phyloP scores from a whole-genome alignment of 1,284 basidiomycete species.

The Ganoderma lingzhi region DNA sequence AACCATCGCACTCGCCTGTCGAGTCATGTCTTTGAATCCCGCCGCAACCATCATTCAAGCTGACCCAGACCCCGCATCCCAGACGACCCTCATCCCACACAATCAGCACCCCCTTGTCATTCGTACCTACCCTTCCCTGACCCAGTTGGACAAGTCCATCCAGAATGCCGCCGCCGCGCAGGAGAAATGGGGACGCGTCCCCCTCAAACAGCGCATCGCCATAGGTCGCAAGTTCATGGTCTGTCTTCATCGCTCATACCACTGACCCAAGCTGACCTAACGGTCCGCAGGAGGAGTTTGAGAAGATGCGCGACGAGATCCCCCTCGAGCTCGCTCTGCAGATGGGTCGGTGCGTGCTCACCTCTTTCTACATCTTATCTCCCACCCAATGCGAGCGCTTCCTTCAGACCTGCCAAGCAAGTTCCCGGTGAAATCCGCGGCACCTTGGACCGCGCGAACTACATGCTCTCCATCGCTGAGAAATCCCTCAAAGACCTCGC shows the following conservation, averaged over 20 bases:
- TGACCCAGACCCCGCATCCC: slow-evolving; percentile 39
- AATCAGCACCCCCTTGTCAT: slow-evolving; percentile 66
- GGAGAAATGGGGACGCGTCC: slow-evolving; percentile 73
- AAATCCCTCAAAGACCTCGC: slow-evolving; percentile 79
- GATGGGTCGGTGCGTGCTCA: slow-evolving; percentile 73
- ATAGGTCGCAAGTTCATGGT: slow-evolving; percentile 85
- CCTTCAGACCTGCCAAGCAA: slow-evolving; percentile 77
- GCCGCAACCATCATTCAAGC: slow-evolving; percentile 16
- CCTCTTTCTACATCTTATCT: not conserved
- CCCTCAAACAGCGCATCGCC: slow-evolving; percentile 75
- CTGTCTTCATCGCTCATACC: slow-evolving; percentile 28
- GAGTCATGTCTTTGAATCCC: slow-evolving; percentile 19
- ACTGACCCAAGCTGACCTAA: not conserved
- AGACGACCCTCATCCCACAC: slow-evolving; percentile 79
- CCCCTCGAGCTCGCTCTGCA: slow-evolving; percentile 79
- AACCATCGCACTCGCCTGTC: not conserved
- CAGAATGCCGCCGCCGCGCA: slow-evolving; percentile 70
- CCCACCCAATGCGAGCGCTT: slow-evolving; percentile 7
- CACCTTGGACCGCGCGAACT: slow-evolving; percentile 81
- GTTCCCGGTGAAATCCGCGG: slow-evolving; percentile 83
- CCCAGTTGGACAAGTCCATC: slow-evolving; percentile 70
- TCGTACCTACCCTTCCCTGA: slow-evolving; percentile 61
- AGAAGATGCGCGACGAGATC: slow-evolving; percentile 73
- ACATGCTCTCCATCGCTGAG: slow-evolving; percentile 88
- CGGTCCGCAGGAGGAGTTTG: slow-evolving; percentile 72